Percentiles rank a stretch among this genome's conserved stretches.
Conservation (phyloP, 257 asterid species). For the Datura wrightii region DNA sequence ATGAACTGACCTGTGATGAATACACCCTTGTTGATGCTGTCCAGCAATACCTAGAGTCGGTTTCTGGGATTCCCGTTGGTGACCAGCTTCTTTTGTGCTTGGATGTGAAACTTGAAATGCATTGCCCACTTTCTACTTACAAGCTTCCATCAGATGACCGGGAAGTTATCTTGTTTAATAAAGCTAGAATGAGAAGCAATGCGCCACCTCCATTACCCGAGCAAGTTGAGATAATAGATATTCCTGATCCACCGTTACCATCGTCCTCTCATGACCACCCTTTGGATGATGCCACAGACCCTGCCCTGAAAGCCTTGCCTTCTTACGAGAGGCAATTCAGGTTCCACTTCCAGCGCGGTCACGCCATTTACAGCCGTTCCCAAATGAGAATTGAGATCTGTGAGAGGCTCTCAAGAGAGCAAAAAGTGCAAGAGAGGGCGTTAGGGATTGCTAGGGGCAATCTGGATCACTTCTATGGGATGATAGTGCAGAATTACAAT, state of each 20-base stretch:
- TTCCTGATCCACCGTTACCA: conserved; percentile 67
- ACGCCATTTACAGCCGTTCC: conserved; percentile 71
- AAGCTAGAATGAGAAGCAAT: conserved; percentile 79
- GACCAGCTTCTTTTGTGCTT: conserved; percentile 91
- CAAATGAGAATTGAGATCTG: conserved; percentile 58
- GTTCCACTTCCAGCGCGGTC: conserved; percentile 84
- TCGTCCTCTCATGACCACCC: conserved; percentile 68
- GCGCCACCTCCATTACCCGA: conserved; percentile 66
- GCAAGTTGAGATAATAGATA: conserved; percentile 59
- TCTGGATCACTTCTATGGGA: conserved; percentile 79
- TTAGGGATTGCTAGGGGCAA: conserved; percentile 88
- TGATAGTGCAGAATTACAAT: conserved; percentile 73
- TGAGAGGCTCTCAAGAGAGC: conserved; percentile 76
- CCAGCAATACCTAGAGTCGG: conserved; percentile 67
- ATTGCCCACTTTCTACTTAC: conserved; percentile 70
- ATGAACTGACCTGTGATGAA: conserved; percentile 73
- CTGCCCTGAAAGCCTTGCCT: conserved; percentile 88
- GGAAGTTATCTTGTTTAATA: conserved; percentile 82
- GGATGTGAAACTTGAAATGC: conserved; percentile 83
- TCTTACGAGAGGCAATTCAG: conserved; percentile 90
- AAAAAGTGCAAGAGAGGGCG: conserved; percentile 92
- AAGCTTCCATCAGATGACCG: conserved; percentile 75
- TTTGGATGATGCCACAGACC: conserved; percentile 87
- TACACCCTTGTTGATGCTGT: conserved; percentile 77
- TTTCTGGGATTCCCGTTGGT: conserved; percentile 58